A percentile compares a stretch with the other conserved stretches of the same genome.
These are phyloP conservation scores for Amphibolis antarctica DNA, from an alignment of 106 monocot genomes.

Conservation along the genomic window DNA sequence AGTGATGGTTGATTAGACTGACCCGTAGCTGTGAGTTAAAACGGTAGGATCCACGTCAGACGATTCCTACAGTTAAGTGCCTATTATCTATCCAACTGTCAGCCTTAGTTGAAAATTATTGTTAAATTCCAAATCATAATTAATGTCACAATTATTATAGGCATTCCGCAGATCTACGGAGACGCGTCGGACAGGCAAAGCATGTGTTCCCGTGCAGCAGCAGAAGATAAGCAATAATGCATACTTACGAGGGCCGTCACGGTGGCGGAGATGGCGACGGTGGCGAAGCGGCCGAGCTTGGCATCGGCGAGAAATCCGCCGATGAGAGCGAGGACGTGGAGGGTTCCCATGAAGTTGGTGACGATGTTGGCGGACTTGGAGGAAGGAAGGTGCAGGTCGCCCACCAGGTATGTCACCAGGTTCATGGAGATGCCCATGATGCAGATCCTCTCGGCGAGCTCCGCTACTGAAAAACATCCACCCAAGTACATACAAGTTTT, in stretches of 20 bases:
- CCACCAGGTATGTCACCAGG: conserved; percentile 67
- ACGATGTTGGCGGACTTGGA: conserved; percentile 61
- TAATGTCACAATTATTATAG: neutral
- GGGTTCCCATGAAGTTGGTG: conserved; percentile 82
- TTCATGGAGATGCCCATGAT: conserved; percentile 80
- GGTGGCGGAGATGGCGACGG: conserved; percentile 40
- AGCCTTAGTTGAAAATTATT: no score
- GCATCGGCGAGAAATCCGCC: conserved; percentile 74
- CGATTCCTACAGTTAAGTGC: no score
- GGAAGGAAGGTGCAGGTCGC: conserved; percentile 51
- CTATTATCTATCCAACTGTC: no score
- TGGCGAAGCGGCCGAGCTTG: conserved; percentile 64
- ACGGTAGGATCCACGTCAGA: no score
- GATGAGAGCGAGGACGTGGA: conserved; percentile 54
- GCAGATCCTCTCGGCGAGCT: conserved; percentile 62
- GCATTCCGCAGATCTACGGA: no score
- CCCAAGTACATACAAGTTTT: no score
- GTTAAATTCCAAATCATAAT: no score
- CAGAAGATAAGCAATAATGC: no score
- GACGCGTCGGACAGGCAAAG: no score
- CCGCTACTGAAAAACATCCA: conserved; percentile 20
- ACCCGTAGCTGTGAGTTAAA: no score
- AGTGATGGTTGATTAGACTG: no score
- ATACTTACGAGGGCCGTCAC: conserved; percentile 33
- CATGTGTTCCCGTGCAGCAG: no score